Evolutionary conservation across 2,329 filamentous ascomycete species (phyloP), one percentile per base, ranked within the genome.

Genomic region (Epichloe sibirici): DNA sequence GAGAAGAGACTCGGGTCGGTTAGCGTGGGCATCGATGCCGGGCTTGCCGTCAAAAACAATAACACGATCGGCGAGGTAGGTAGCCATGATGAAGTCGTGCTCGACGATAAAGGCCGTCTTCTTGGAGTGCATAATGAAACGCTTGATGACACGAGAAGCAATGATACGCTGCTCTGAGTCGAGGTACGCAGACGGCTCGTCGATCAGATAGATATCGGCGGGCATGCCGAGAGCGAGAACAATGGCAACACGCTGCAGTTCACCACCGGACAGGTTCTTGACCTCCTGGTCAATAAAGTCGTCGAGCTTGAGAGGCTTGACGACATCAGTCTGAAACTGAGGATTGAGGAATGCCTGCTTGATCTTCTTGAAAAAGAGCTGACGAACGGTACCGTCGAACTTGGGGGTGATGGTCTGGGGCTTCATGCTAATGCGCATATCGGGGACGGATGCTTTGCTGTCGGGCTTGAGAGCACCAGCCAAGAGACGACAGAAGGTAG

Each of bases 251-350:
- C 94, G 90, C 73, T 98, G 93, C 78, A 98, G 77, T 83, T 98
- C 93, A 87, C 93, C 93, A 80, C 93, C 93, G 52, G 93, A 98
- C 68, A 98, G 75, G 71, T 97, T 95, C 78, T 96, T 95, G 61
- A 98, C 93, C 74, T 98, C 94, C 71, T 98, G 93, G 68, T 98
- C 93, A 65, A 98, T 97, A 71, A 98, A 98, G 67, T 97, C 93
- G 50, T 98, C 93, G 56, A 98, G 83, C 76, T 95, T 96, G 56
- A 98, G 81, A n/a, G 94, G 93, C 77, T 97, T 97, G 75, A 97
- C 94, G 53, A 98, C 94, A 69, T 98, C 93, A 13, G 93, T 98
- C 77, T 98, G 93, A 80, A 98, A 98, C 71, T 98, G 93, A 34
- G 93, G 93, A 61, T 85, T 93, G 63, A 98, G 71, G 81, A 98